These are phyloP conservation scores for Casuarina cunninghamiana DNA, from an alignment of 306 rosid genomes.

Conservation along the genomic window DNA sequence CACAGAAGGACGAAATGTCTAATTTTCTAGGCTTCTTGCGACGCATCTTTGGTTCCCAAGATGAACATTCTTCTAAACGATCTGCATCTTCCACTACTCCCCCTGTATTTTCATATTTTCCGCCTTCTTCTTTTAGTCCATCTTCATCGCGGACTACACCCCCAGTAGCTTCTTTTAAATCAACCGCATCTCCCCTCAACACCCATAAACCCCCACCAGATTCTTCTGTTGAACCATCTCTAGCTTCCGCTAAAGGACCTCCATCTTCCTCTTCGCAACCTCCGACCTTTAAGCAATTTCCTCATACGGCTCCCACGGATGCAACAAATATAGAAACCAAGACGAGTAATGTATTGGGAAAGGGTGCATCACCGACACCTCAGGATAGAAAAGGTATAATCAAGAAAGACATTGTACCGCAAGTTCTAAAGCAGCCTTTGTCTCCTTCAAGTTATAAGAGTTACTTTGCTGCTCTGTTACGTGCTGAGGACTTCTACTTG, in stretches of 20 bases:
- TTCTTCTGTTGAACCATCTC: not conserved
- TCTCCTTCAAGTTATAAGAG: slow-evolving; percentile 35
- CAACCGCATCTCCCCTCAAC: not conserved
- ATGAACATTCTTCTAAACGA: not conserved
- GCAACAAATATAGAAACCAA: not conserved
- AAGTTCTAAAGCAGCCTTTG: slow-evolving; percentile 27
- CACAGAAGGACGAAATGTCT: too few species aligned
- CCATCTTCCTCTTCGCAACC: not conserved
- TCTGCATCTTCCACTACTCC: not conserved
- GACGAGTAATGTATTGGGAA: slow-evolving; percentile 7
- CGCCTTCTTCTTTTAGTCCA: not conserved
- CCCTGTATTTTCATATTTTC: not conserved
- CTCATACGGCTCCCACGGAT: not conserved
- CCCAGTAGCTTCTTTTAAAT: too few species aligned
- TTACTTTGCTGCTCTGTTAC: slow-evolving; percentile 40
- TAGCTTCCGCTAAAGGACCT: not conserved
- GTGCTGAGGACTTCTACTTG: slow-evolving; percentile 39
- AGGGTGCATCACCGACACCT: slow-evolving; percentile 25
- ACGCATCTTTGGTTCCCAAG: too few species aligned
- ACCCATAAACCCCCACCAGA: not conserved
- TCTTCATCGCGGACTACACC: not conserved
- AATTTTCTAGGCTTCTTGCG: too few species aligned
- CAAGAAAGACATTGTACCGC: slow-evolving; percentile 30
- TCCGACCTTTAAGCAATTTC: slow-evolving; percentile 5
- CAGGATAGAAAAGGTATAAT: slow-evolving; percentile 29